phyloP scores from a whole-genome alignment of 2,329 filamentous ascomycete species.

The Colletotrichum spinosum region DNA sequence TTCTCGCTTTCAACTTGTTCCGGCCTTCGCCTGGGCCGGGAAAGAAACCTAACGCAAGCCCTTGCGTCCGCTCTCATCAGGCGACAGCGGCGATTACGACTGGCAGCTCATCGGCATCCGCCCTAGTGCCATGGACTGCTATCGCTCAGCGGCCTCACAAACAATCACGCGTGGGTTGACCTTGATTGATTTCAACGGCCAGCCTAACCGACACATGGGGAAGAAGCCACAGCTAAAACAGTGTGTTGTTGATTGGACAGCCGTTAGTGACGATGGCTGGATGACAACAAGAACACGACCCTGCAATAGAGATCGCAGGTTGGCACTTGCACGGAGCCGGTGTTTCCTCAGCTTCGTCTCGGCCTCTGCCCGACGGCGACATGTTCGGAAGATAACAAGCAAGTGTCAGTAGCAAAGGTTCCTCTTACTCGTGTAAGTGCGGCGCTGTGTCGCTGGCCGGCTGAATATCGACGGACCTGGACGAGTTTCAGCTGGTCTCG shows the following conservation, averaged over 20 bases:
- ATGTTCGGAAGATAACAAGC: slow-evolving; percentile 6
- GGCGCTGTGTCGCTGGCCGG: slow-evolving; percentile 4
- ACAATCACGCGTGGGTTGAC: slow-evolving; percentile 18
- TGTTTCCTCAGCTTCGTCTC: slow-evolving; percentile 31
- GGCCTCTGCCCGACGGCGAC: slow-evolving; percentile 17
- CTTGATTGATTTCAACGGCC: slow-evolving; percentile 46
- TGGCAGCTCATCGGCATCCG: slow-evolving; percentile 11
- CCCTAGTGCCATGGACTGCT: slow-evolving; percentile 23
- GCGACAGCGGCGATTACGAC: slow-evolving; percentile 24
- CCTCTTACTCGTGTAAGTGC: slow-evolving; percentile 29
- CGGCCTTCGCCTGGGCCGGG: slow-evolving; percentile 4
- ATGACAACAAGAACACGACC: slow-evolving; percentile 12
- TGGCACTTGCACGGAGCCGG: slow-evolving; percentile 28
- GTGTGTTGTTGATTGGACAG: slow-evolving; percentile 31
- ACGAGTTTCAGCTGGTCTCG: slow-evolving; percentile 28
- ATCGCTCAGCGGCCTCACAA: slow-evolving; percentile 42
- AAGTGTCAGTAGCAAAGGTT: neutral
- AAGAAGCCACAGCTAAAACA: slow-evolving; percentile 53
- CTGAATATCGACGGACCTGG: slow-evolving; percentile 5
- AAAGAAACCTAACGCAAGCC: slow-evolving; percentile 16
- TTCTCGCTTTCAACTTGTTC: neutral
- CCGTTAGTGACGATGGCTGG: slow-evolving; percentile 24
- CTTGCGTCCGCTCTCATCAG: slow-evolving; percentile 16
- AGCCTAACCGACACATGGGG: slow-evolving; percentile 42
- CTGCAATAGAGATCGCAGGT: slow-evolving; percentile 27